phyloP scores from a whole-genome alignment of 2,329 filamentous ascomycete species.

The Ophiosphaerella herpotricha region DNA sequence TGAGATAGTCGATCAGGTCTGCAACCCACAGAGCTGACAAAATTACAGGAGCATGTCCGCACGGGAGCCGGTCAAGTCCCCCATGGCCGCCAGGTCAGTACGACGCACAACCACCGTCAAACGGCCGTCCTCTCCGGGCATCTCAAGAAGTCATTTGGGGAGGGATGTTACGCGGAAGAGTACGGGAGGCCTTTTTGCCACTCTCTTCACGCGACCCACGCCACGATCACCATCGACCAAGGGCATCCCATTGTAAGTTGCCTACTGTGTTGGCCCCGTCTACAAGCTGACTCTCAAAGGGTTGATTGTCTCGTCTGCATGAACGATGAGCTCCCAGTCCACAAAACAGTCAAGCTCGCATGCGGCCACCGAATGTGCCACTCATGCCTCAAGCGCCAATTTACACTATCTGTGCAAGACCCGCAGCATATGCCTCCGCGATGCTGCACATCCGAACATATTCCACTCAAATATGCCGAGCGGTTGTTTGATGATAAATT shows the following conservation, averaged over 20 bases:
- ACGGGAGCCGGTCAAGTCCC: constrained; percentile 34
- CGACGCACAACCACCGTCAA: constrained; percentile 40
- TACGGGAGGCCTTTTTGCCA: constrained; percentile 39
- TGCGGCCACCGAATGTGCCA: constrained; percentile 85
- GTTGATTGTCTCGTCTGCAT: constrained; percentile 75
- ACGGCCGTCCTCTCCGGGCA: constrained; percentile 27
- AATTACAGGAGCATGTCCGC: constrained; percentile 10
- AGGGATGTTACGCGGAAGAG: constrained; percentile 36
- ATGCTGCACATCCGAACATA: constrained; percentile 76
- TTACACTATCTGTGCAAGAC: constrained; percentile 75
- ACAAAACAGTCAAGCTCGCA: constrained; percentile 70
- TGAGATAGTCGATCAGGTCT: constrained; percentile 5
- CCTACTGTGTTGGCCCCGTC: background rate
- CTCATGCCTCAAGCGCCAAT: constrained; percentile 73
- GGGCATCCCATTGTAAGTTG: constrained; percentile 29
- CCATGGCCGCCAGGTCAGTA: constrained; percentile 32
- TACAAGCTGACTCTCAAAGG: constrained; percentile 48
- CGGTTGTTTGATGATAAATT: constrained; percentile 73
- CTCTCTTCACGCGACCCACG: constrained; percentile 34
- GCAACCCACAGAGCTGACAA: background rate
- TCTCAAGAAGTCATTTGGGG: constrained; percentile 31
- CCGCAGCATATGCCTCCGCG: constrained; percentile 82
- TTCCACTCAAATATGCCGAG: constrained; percentile 77
- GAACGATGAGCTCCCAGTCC: constrained; percentile 66
- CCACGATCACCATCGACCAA: constrained; percentile 32